phyloP scores from a whole-genome alignment of 208 protist species.

The Wallacemonas sp. region DNA sequence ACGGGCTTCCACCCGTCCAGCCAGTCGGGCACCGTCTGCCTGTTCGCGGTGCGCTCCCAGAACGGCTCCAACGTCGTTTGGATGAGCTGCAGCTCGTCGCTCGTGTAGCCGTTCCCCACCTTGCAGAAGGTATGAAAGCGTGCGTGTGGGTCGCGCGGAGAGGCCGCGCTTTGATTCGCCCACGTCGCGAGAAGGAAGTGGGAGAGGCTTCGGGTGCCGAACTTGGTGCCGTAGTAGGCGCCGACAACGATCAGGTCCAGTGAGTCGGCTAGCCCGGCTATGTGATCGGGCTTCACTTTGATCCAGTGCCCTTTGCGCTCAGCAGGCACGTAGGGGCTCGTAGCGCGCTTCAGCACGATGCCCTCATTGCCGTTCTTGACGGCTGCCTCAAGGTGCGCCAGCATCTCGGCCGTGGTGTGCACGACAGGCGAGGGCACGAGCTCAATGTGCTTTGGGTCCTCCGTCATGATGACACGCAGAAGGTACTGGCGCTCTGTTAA shows the following conservation, averaged over 20 bases:
- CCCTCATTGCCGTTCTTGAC: slow-evolving; percentile 35
- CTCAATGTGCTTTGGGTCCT: slow-evolving; percentile 24
- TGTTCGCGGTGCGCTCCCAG: slow-evolving; percentile 31
- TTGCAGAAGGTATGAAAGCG: slow-evolving; percentile 55
- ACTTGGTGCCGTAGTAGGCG: slow-evolving; percentile 65
- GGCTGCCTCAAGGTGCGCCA: slow-evolving; percentile 25
- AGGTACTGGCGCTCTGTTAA: slow-evolving; percentile 14
- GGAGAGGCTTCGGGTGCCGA: slow-evolving; percentile 31
- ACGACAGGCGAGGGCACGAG: slow-evolving; percentile 25
- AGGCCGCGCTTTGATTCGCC: slow-evolving; percentile 6
- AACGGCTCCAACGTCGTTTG: slow-evolving; percentile 32
- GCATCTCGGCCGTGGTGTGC: slow-evolving; percentile 21
- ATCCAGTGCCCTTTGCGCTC: slow-evolving; percentile 57
- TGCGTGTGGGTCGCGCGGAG: background rate
- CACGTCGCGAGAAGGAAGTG: slow-evolving; percentile 47
- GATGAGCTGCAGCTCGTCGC: slow-evolving; percentile 34
- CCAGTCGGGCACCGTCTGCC: slow-evolving; percentile 23
- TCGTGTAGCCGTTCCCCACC: slow-evolving; percentile 60
- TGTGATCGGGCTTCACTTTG: slow-evolving; percentile 71
- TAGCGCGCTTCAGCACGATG: slow-evolving; percentile 42
- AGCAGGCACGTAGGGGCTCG: slow-evolving; percentile 32
- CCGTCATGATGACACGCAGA: slow-evolving; percentile 16
- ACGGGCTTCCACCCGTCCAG: slow-evolving; percentile 34
- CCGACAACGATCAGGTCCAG: slow-evolving; percentile 50
- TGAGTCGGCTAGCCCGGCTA: slow-evolving; percentile 37